Conservation (phyloP, 768 basidiomycete species). For the Phlebiopsis flavidoalba region DNA sequence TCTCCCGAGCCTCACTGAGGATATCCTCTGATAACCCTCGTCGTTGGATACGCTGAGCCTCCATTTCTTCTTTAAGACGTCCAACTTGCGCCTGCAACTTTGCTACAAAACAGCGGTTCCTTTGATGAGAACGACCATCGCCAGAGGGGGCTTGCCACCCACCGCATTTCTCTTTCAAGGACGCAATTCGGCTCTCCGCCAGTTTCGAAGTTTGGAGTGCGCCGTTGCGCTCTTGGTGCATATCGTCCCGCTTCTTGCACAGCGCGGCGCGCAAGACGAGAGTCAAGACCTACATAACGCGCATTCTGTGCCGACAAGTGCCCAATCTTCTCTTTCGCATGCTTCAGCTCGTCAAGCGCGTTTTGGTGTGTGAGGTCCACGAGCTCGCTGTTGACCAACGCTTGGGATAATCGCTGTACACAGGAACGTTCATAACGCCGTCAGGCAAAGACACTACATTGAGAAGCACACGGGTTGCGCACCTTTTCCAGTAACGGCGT, state of each 20-base stretch:
- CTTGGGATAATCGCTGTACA: slow-evolving; percentile 67
- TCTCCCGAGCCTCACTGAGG: slow-evolving; percentile 57
- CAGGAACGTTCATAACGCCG: slow-evolving; percentile 5
- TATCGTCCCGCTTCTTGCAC: slow-evolving; percentile 75
- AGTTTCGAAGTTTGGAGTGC: slow-evolving; percentile 61
- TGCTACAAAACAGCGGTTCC: slow-evolving; percentile 38
- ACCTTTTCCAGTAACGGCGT: slow-evolving; percentile 25
- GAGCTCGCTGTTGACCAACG: slow-evolving; percentile 76
- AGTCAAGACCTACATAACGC: slow-evolving; percentile 66
- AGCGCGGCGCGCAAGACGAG: slow-evolving; percentile 55
- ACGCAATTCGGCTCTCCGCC: slow-evolving; percentile 61
- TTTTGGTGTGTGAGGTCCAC: slow-evolving; percentile 75
- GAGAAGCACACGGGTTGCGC: slow-evolving; percentile 6
- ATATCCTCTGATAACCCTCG: slow-evolving; percentile 65
- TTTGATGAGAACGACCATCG: neutral
- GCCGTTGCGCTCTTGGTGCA: slow-evolving; percentile 75
- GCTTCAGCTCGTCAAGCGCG: slow-evolving; percentile 68
- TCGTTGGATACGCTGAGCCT: slow-evolving; percentile 54
- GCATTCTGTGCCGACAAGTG: slow-evolving; percentile 66
- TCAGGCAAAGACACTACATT: neutral
- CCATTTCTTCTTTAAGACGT: slow-evolving; percentile 57
- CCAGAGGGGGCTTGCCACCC: neutral
- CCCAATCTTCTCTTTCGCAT: slow-evolving; percentile 60
- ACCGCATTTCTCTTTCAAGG: slow-evolving; percentile 68
- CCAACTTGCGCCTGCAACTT: slow-evolving; percentile 67